These are phyloP conservation scores for Globisporangium cystogenes DNA, from an alignment of 352 stramenopile genomes.

Conservation along the genomic window DNA sequence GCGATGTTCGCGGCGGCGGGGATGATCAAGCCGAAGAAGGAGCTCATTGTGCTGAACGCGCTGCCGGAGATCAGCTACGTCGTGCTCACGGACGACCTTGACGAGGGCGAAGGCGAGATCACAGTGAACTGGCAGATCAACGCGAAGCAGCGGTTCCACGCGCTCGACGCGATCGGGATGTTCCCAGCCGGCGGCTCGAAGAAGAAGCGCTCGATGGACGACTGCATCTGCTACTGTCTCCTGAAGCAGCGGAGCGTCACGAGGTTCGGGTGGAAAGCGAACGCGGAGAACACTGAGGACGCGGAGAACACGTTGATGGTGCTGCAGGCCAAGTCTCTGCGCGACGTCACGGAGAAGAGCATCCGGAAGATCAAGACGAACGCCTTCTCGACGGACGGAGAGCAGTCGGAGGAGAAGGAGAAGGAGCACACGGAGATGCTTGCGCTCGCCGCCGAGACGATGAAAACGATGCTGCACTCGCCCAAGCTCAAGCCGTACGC, in stretches of 20 bases:
- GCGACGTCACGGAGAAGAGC: constrained; percentile 16
- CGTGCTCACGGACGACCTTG: constrained; percentile 38
- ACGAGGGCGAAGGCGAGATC: constrained; percentile 44
- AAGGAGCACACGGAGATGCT: constrained; percentile 14
- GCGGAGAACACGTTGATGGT: constrained; percentile 34
- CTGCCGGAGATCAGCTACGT: constrained; percentile 46
- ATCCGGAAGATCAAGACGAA: constrained; percentile 16
- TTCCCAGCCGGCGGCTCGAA: constrained; percentile 33
- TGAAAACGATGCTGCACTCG: constrained; percentile 26
- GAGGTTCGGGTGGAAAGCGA: constrained; percentile 40
- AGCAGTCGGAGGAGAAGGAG: constrained; percentile 7
- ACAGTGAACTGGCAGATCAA: constrained; percentile 57
- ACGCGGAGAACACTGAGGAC: constrained; percentile 22
- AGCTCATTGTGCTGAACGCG: constrained; percentile 38
- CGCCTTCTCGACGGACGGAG: constrained; percentile 2
- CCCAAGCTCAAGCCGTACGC: constrained; percentile 39
- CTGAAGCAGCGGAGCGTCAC: constrained; percentile 30
- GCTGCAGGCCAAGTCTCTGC: constrained; percentile 29
- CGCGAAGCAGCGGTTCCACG: constrained; percentile 42
- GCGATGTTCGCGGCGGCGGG: constrained; percentile 19
- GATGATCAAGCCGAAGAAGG: constrained; percentile 24
- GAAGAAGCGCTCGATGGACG: constrained; percentile 32
- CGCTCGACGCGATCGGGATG: constrained; percentile 53
- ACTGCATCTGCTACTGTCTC: constrained; percentile 56
- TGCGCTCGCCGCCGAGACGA: constrained; percentile 15